Conservation (phyloP, 2,329 filamentous ascomycete species). For the Cryphonectria naterciae region DNA sequence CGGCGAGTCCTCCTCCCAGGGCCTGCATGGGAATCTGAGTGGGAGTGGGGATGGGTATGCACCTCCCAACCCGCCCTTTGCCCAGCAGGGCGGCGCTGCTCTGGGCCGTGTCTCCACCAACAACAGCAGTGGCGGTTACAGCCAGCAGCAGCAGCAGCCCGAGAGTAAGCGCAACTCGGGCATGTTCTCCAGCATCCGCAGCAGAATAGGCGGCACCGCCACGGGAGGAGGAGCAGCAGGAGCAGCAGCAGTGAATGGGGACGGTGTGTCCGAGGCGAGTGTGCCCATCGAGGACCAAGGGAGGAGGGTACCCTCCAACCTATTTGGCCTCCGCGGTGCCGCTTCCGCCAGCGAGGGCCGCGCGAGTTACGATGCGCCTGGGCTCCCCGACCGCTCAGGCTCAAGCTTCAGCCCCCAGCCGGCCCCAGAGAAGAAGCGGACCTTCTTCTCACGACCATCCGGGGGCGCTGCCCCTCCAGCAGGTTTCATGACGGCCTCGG, state of each 20-base stretch:
- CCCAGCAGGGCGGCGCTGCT: slow-evolving; percentile 20
- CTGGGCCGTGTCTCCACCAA: slow-evolving; percentile 29
- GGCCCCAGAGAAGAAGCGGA: slow-evolving; percentile 32
- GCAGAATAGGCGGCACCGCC: slow-evolving; percentile 40
- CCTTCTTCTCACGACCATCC: slow-evolving; percentile 35
- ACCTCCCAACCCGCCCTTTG: slow-evolving; percentile 30
- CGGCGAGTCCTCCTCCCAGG: slow-evolving; percentile 16
- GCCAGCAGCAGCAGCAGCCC: slow-evolving; percentile 34
- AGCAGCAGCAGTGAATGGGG: slow-evolving; percentile 36
- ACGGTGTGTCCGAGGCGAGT: slow-evolving; percentile 49
- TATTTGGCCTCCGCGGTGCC: slow-evolving; percentile 41
- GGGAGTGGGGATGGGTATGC: slow-evolving; percentile 25
- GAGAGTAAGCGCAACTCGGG: slow-evolving; percentile 45
- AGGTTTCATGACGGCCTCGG: slow-evolving; percentile 4
- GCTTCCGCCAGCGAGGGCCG: slow-evolving; percentile 31
- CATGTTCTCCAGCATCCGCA: slow-evolving; percentile 57
- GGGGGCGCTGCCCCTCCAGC: slow-evolving; percentile 25
- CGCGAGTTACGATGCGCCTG: slow-evolving; percentile 38
- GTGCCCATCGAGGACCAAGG: slow-evolving; percentile 44
- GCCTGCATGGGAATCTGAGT: background rate
- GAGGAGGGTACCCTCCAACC: slow-evolving; percentile 44
- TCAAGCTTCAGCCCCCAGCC: slow-evolving; percentile 27
- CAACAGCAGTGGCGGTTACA: slow-evolving; percentile 8
- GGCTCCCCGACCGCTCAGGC: slow-evolving; percentile 1
- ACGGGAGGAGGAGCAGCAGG: background rate